Percentiles rank a stretch among this genome's conserved stretches.
These are phyloP conservation scores for Trapa bicornis DNA, from an alignment of 345 rosid species.

Conservation along the genomic window DNA sequence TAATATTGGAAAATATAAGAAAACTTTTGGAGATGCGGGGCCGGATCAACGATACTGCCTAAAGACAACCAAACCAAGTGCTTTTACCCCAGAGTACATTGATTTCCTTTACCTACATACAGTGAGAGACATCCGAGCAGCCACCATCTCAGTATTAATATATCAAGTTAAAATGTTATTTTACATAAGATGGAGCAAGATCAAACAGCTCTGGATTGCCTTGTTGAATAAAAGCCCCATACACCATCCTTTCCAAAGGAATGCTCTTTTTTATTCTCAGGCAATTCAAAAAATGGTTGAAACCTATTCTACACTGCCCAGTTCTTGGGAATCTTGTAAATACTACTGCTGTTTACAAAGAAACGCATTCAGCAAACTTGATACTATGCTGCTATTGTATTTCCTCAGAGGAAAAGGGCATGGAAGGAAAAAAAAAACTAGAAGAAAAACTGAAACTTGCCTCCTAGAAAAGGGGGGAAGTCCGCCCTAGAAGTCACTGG, in stretches of 20 bases:
- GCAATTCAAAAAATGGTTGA: conserved; percentile 50
- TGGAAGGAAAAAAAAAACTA: neutral
- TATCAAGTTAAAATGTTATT: conserved; percentile 31
- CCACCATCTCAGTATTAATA: conserved; percentile 2
- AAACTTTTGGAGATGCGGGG: too few relatives aligned
- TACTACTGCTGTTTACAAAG: conserved; percentile 20
- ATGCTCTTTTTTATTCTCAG: conserved; percentile 29
- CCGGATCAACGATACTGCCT: too few relatives aligned
- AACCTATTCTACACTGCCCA: conserved; percentile 54
- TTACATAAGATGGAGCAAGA: conserved; percentile 39
- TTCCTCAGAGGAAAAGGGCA: conserved; percentile 8
- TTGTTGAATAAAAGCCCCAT: conserved; percentile 27
- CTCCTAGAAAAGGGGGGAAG: conserved; percentile 14
- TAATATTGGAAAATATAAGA: too few relatives aligned
- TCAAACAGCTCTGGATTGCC: conserved; percentile 8
- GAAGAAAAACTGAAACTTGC: conserved; percentile 13
- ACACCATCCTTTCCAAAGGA: conserved; percentile 16
- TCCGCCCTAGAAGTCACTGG: conserved; percentile 39
- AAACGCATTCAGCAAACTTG: conserved; percentile 39
- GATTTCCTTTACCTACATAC: too few relatives aligned
- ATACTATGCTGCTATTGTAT: conserved; percentile 22
- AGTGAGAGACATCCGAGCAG: neutral
- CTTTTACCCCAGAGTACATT: too few relatives aligned
- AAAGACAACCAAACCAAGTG: too few relatives aligned
- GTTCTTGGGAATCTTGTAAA: conserved; percentile 19